Evolutionary conservation across 495 filamentous ascomycete species (phyloP).

Genomic region (Penicillium chermesinum): DNA sequence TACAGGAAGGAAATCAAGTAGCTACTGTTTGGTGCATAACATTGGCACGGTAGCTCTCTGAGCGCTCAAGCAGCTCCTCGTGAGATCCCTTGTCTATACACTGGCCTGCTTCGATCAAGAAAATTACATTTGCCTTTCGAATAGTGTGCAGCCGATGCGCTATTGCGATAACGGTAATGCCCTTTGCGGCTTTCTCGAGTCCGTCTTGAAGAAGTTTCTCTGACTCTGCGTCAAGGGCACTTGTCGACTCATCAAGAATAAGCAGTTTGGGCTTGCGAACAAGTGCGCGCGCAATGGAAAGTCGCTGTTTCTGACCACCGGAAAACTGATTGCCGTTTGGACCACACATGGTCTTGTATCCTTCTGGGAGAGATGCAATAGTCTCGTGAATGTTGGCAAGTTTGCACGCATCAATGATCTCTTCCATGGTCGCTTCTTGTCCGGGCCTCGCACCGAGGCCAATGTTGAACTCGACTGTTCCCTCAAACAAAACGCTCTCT

Average conservation of each 20-base stretch:
- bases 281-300: conserved; percentile 71
- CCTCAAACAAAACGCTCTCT: conserved; percentile 51
- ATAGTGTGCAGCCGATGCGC: conserved; percentile 80
- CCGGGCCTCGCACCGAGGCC: conserved; percentile 42
- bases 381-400: conserved; percentile 57
- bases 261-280: conserved; percentile 66
- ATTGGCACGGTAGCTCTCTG: conserved; percentile 55
- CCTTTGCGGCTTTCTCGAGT: conserved; percentile 58
- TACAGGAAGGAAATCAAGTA: conserved; percentile 11
- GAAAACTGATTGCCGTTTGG: conserved; percentile 59
- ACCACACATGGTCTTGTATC: conserved; percentile 62
- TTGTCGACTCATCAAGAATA: conserved; percentile 76
- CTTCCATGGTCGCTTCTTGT: conserved; percentile 37
- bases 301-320: conserved; percentile 72
- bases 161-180: conserved; percentile 71
- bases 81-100: conserved; percentile 67
- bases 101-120: conserved; percentile 63
- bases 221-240: conserved; percentile 66
- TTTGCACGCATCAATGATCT: conserved; percentile 53
- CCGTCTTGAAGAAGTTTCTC: conserved; percentile 68
- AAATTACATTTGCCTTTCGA: conserved; percentile 67
- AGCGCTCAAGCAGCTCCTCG: conserved; percentile 55
- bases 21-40: conserved; percentile 42
- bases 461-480: conserved; percentile 51
- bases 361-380: conserved; percentile 51